phyloP scores from a whole-genome alignment of 768 basidiomycete genomes.

The Holtermannia corniformis region DNA sequence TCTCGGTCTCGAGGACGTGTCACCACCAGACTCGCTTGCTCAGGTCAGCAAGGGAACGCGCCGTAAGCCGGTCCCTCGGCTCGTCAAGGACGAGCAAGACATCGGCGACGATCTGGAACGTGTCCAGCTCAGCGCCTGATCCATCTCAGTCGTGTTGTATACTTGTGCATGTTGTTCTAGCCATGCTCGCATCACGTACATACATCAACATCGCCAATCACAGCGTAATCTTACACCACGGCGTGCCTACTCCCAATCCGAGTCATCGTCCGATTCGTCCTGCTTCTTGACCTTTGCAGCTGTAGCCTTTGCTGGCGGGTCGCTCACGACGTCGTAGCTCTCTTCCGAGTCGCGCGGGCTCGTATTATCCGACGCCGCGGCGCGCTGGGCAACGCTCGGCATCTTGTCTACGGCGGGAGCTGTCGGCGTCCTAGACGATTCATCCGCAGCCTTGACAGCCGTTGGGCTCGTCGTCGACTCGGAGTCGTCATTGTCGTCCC shows the following conservation, averaged over 20 bases:
- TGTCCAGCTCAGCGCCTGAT: not conserved
- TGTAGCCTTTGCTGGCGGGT: conserved; percentile 16
- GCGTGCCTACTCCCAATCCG: conserved; percentile 34
- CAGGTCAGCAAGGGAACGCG: not conserved
- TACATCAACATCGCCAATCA: not conserved
- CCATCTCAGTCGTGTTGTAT: too few species aligned
- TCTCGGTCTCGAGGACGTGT: too few species aligned
- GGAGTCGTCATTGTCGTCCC: conserved; percentile 36
- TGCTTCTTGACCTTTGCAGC: not conserved
- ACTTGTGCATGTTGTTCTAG: too few species aligned
- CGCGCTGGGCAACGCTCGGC: not conserved
- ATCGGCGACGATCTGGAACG: not conserved
- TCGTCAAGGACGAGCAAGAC: not conserved
- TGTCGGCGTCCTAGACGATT: not conserved
- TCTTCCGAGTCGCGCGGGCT: conserved; percentile 36
- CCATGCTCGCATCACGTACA: too few species aligned
- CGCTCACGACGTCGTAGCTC: conserved; percentile 38
- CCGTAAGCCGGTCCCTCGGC: not conserved
- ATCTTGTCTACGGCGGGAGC: not conserved
- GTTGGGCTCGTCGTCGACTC: not conserved
- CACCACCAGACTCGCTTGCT: not conserved
- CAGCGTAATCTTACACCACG: not conserved
- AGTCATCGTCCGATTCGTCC: conserved; percentile 29
- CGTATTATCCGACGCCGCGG: conserved; percentile 13
- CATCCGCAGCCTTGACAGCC: not conserved